These are phyloP conservation scores for Allomyces macrogynus DNA, from an alignment of 192 early-diverging fungal genomes.

Conservation along the genomic window DNA sequence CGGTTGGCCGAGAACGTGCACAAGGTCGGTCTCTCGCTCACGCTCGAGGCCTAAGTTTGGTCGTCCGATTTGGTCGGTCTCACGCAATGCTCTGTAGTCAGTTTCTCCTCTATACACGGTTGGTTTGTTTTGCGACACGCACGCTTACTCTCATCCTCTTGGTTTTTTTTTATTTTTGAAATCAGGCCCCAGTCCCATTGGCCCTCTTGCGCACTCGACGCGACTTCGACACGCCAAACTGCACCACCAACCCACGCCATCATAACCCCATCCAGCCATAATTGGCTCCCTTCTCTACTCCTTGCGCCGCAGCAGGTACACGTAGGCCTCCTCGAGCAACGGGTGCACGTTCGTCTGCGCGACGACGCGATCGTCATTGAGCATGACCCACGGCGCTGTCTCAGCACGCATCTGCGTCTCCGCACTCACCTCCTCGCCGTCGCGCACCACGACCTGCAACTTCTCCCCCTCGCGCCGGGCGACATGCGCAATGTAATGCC, in stretches of 20 bases:
- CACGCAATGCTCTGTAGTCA: no score
- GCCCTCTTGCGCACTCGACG: no score
- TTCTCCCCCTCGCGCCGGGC: slow-evolving; percentile 4
- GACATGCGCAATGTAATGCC: slow-evolving; percentile 87
- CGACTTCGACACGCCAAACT: no score
- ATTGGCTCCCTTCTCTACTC: neutral
- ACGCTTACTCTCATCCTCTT: neutral
- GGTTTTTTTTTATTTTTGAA: no score
- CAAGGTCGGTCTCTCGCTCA: slow-evolving; percentile 78
- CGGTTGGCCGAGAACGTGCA: slow-evolving; percentile 83
- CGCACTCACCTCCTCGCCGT: no score
- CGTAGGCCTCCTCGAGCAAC: slow-evolving; percentile 43
- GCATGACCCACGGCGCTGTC: slow-evolving; percentile 60
- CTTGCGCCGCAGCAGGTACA: slow-evolving; percentile 40
- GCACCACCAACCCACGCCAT: no score
- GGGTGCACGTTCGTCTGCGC: slow-evolving; percentile 31
- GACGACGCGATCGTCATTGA: slow-evolving; percentile 92
- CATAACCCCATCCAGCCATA: neutral
- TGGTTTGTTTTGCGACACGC: no score
- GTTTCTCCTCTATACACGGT: no score
- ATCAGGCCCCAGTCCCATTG: no score
- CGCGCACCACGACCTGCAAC: no score
- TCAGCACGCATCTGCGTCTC: slow-evolving; percentile 6
- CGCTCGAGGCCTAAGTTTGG: slow-evolving; percentile 61
- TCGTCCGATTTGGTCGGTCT: neutral